Evolutionary conservation across 192 early-diverging fungal species (phyloP).

Genomic region (Chytriomyces confervae): DNA sequence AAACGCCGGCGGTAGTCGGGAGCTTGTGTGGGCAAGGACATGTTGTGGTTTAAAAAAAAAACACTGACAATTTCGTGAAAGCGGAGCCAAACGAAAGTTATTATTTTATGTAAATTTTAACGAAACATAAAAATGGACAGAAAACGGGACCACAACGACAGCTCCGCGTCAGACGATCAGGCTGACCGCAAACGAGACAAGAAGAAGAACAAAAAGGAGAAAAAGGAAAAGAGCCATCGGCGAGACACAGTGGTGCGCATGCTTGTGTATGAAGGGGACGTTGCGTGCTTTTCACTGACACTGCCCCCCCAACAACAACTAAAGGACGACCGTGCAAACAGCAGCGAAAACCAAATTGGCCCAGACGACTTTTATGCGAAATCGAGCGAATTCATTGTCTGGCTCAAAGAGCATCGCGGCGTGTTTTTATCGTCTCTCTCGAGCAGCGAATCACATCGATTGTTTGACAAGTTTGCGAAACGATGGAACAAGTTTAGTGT

Average conservation of each 20-base stretch:
- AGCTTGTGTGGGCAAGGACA: neutral
- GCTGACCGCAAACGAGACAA: neutral
- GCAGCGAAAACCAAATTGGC: conserved; percentile 44
- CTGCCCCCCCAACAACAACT: too few relatives aligned
- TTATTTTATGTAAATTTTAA: neutral
- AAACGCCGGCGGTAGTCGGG: neutral
- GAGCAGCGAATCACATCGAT: conserved; percentile 67
- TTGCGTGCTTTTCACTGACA: too few relatives aligned
- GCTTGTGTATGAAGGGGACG: too few relatives aligned
- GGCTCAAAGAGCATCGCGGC: conserved; percentile 75
- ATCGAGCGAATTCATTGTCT: conserved; percentile 79
- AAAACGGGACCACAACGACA: conserved; percentile 8
- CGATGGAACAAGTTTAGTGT: conserved; percentile 85
- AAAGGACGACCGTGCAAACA: too few relatives aligned
- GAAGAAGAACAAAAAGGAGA: neutral
- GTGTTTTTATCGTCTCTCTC: conserved; percentile 73
- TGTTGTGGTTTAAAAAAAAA: neutral
- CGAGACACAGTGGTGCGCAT: too few relatives aligned
- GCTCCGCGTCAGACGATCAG: neutral
- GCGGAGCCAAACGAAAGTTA: too few relatives aligned
- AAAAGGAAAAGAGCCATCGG: too few relatives aligned
- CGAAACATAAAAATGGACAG: neutral
- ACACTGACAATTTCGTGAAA: neutral
- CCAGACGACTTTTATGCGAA: conserved; percentile 81
- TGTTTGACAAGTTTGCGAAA: conserved; percentile 85